Conservation (phyloP, 352 stramenopile species). For the Globisporangium perplexum region DNA sequence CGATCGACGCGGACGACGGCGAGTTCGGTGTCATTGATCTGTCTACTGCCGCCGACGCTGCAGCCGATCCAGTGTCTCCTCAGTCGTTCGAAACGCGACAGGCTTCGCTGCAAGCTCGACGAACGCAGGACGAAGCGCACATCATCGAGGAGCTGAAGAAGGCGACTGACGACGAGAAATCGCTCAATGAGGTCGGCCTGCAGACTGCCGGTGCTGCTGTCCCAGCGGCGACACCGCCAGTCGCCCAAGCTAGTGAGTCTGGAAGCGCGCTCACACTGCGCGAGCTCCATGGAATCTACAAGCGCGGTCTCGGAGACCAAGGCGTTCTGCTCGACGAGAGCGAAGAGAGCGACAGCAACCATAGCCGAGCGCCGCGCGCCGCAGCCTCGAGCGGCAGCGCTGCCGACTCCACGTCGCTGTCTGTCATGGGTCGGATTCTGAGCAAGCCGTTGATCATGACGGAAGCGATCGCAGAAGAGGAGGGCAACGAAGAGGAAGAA, state of each 20-base stretch:
- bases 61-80: background rate
- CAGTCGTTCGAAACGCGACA: slow-evolving; percentile 14
- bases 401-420: slow-evolving; percentile 12
- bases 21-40: slow-evolving; percentile 21
- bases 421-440: slow-evolving; percentile 40
- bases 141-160: slow-evolving; percentile 37
- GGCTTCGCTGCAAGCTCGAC: slow-evolving; percentile 19
- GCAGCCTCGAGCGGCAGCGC: background rate
- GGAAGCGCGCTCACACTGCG: slow-evolving; percentile 41
- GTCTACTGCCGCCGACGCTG: background rate
- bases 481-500: slow-evolving; percentile 15
- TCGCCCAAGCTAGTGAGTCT: background rate
- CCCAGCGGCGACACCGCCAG: background rate
- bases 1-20: slow-evolving; percentile 21
- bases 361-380: background rate
- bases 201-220: background rate
- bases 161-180: slow-evolving; percentile 34
- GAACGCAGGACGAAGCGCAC: slow-evolving; percentile 27
- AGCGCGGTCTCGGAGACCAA: slow-evolving; percentile 70
- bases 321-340: slow-evolving; percentile 46
- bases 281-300: slow-evolving; percentile 80
- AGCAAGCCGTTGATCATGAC: slow-evolving; percentile 25
- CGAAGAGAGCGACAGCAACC: background rate
- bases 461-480: slow-evolving; percentile 40
- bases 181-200: background rate